Base-by-base conservation (phyloP, 2,329 filamentous ascomycete genomes). In the Fusarium sp. region DNA sequence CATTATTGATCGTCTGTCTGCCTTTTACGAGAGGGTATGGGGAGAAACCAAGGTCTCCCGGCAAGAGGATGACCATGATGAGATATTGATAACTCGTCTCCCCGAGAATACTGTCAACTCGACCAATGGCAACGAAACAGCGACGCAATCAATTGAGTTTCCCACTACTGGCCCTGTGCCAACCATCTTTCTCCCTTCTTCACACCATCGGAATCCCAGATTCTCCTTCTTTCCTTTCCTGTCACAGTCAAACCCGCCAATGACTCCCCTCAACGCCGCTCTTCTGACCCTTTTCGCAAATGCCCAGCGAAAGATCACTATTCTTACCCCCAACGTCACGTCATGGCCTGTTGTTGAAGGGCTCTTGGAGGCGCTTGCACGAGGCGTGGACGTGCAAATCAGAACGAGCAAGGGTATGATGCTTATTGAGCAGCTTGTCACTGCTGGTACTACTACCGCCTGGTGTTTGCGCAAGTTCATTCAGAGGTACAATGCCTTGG, bases 271-370 rank as follows among this genome's bases (percentile, higher is more conserved):
- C 16, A 95, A 95, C 69, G 83, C 85, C 2, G 91, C 92, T 37
- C 80, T 95, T 9, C 83, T 94, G 1, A 88, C 87, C 0, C 83
- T 94, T 0, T 85, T 95, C 45, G 81, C 84, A 2, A 87, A 86
- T 52, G 92, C 94, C 0, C 84, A 86, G 35, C 83, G 80, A 13
- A 85, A 83, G 18, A 91, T 97, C 63, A 91, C 90, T 68, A 88
- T 97, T 5, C 90, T 95, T 74, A 95, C 94, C 0, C 94, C 94
- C 0, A 97, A 97, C 67, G 79, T 97, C 2, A 97, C 94, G 0
- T 91, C 91, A 0, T 85, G 86, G 57, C 87, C 92, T 0, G 90
- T 94, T 0, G 83, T 95, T 0, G 82, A 88, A 0, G 90, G 89
- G 0, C 80, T 97, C 0, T 75, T 93, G 1, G 83, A 83, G 1